phyloP scores from a whole-genome alignment of 495 filamentous ascomycete species.

The Rusavskia elegans region DNA sequence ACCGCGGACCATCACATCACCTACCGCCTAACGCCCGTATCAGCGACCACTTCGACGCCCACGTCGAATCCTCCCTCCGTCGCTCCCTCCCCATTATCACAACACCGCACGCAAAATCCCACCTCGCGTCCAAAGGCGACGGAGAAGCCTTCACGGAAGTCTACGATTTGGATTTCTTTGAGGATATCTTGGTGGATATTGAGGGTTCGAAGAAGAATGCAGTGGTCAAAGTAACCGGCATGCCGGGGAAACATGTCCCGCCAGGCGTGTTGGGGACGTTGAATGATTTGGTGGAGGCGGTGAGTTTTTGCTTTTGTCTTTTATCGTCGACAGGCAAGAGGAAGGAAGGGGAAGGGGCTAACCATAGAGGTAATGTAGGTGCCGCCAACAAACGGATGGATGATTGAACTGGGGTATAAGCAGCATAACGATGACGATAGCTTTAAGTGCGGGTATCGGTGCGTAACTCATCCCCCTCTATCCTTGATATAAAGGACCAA shows the following conservation, averaged over 20 bases:
- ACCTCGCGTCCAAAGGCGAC: constrained; percentile 24
- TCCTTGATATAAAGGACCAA: too few species aligned
- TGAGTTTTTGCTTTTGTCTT: constrained; percentile 15
- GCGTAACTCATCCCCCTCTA: too few species aligned
- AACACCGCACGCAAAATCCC: constrained; percentile 43
- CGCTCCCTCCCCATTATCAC: constrained; percentile 47
- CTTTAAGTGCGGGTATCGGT: constrained; percentile 35
- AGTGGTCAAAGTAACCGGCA: constrained; percentile 42
- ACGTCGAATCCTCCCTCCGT: constrained; percentile 41
- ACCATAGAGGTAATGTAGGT: constrained; percentile 12
- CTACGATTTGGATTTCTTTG: constrained; percentile 36
- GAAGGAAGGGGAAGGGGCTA: neutral
- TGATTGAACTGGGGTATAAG: constrained; percentile 44
- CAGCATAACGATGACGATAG: neutral
- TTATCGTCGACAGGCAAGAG: neutral
- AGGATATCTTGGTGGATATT: constrained; percentile 35
- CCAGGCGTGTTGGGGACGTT: constrained; percentile 24
- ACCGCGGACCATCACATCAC: too few species aligned
- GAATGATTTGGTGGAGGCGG: constrained; percentile 45
- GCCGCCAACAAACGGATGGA: constrained; percentile 62
- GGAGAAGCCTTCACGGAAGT: constrained; percentile 38
- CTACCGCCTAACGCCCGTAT: too few species aligned
- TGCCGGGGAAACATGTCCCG: constrained; percentile 58
- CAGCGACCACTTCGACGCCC: constrained; percentile 47
- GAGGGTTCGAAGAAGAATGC: constrained; percentile 14